Conservation (phyloP, 805 yeast species). For the Metschnikowia borealis region DNA sequence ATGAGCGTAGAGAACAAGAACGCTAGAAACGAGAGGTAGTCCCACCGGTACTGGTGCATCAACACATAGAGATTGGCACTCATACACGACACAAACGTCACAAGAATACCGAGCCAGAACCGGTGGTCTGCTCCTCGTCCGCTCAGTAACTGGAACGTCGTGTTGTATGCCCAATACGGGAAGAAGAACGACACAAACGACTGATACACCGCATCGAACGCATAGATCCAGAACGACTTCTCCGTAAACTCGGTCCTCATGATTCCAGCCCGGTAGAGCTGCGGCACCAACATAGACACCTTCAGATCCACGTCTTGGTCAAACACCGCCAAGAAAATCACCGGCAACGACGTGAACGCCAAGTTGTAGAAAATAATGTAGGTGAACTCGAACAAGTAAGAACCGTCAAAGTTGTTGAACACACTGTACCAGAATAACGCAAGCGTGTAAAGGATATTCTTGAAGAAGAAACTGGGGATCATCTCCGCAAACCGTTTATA, state of each 20-base stretch:
- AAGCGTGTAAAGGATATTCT: constrained; percentile 69
- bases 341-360: constrained; percentile 78
- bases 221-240: constrained; percentile 54
- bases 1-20: constrained; percentile 55
- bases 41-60: constrained; percentile 76
- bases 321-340: constrained; percentile 63
- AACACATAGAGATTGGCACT: constrained; percentile 65
- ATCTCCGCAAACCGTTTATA: constrained; percentile 70
- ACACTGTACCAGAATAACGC: constrained; percentile 77
- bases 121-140: constrained; percentile 67
- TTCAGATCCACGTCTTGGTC: constrained; percentile 74
- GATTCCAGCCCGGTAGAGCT: constrained; percentile 65
- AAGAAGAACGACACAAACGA: constrained; percentile 66
- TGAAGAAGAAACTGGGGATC: constrained; percentile 76
- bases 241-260: constrained; percentile 60
- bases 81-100: constrained; percentile 61
- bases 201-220: constrained; percentile 69
- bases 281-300: constrained; percentile 65
- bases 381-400: constrained; percentile 74
- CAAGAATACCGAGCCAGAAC: constrained; percentile 65
- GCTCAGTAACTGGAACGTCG: constrained; percentile 39
- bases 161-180: constrained; percentile 54
- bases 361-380: constrained; percentile 74
- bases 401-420: constrained; percentile 65
- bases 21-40: constrained; percentile 61